A percentile compares a stretch with the other conserved stretches of the same genome.
Evolutionary conservation across 1,284 basidiomycete species (phyloP).

Genomic region (Agroathelia rolfsii): DNA sequence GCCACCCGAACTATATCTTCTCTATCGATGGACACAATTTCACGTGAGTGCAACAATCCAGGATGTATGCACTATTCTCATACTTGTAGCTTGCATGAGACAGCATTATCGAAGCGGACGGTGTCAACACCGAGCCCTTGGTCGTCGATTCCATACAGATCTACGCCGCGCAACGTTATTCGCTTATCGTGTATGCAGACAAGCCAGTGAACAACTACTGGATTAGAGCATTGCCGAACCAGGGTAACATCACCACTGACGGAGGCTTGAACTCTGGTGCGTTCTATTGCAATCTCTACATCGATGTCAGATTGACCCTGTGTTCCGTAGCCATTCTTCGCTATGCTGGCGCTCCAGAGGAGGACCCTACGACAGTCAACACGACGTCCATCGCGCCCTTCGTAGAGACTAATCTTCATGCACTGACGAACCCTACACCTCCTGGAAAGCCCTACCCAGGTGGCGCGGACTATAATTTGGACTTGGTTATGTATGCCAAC

Average conservation of each 20-base stretch:
- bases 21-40: conserved; percentile 30
- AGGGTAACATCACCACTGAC: conserved; percentile 12
- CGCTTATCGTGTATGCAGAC: conserved; percentile 25
- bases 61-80: conserved; percentile 12
- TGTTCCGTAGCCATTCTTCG: conserved; percentile 25
- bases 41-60: conserved; percentile 7
- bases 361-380: conserved; percentile 20
- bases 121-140: conserved; percentile 22
- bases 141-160: conserved; percentile 21
- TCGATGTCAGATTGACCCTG: conserved; percentile 6
- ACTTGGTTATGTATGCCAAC: conserved; percentile 14
- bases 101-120: conserved; percentile 36
- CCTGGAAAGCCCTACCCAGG: conserved; percentile 17
- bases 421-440: conserved; percentile 16
- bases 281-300: neutral
- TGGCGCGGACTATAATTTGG: conserved; percentile 19
- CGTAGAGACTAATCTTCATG: conserved; percentile 20
- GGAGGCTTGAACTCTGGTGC: conserved; percentile 19
- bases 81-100: conserved; percentile 13
- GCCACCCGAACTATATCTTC: conserved; percentile 30
- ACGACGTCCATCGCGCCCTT: conserved; percentile 13
- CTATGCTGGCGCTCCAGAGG: conserved; percentile 21
- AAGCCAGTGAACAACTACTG: conserved; percentile 26
- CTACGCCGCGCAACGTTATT: conserved; percentile 28
- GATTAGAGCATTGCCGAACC: conserved; percentile 18